phyloP scores from a whole-genome alignment of 2,329 filamentous ascomycete genomes.

The Fusarium circinatum region DNA sequence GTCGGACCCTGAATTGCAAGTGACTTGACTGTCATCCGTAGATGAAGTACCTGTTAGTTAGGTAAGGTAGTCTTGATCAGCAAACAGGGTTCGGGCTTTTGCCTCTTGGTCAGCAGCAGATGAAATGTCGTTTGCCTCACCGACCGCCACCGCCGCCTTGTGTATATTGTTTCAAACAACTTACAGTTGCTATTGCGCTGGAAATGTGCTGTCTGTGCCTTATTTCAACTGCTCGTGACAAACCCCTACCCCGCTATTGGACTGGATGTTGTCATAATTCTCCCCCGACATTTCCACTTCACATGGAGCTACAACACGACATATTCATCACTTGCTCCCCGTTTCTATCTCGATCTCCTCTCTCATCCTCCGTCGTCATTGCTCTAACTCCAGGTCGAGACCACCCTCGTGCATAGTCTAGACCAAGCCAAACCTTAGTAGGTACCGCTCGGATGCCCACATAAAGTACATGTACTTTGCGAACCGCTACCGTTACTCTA shows the following conservation, averaged over 20 bases:
- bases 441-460: conserved; percentile 11
- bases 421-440: conserved; percentile 3
- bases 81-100: conserved; percentile 11
- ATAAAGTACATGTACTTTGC: conserved; percentile 29
- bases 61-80: conserved; percentile 26
- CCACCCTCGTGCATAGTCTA: conserved; percentile 15
- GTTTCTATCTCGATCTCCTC: not conserved
- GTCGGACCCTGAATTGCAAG: conserved; percentile 14
- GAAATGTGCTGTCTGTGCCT: conserved; percentile 7
- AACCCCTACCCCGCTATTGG: conserved; percentile 29
- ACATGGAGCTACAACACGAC: not conserved
- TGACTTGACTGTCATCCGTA: conserved; percentile 23
- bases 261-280: conserved; percentile 23
- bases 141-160: not conserved
- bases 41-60: not conserved
- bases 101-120: conserved; percentile 20
- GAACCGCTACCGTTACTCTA: conserved; percentile 23
- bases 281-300: not conserved
- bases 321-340: not conserved
- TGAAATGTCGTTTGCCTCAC: conserved; percentile 3
- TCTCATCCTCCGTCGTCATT: conserved; percentile 23
- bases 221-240: conserved; percentile 15
- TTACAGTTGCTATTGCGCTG: not conserved
- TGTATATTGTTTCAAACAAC: not conserved
- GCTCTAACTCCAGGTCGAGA: conserved; percentile 24